Conservation (phyloP, 2,329 filamentous ascomycete genomes). For the Venturiaceae sp. region DNA sequence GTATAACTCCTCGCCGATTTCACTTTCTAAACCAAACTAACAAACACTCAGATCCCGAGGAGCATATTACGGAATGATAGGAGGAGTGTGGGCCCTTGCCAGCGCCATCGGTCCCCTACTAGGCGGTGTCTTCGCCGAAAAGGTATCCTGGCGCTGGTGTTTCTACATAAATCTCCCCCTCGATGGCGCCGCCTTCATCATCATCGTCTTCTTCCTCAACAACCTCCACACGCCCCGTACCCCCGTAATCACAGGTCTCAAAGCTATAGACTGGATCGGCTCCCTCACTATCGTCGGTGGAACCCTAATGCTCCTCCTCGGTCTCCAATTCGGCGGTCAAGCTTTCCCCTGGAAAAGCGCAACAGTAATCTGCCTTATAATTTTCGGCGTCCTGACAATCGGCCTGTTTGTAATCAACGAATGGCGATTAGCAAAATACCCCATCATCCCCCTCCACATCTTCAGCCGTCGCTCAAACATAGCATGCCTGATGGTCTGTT, state of each 20-base stretch:
- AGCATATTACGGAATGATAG: slow-evolving; percentile 55
- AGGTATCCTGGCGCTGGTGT: slow-evolving; percentile 57
- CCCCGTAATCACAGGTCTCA: slow-evolving; percentile 50
- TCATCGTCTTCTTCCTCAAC: slow-evolving; percentile 49
- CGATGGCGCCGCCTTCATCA: slow-evolving; percentile 47
- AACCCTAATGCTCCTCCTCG: slow-evolving; percentile 78
- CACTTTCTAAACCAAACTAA: background rate
- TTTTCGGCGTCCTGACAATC: slow-evolving; percentile 59
- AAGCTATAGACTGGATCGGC: slow-evolving; percentile 58
- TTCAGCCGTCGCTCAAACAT: slow-evolving; percentile 59
- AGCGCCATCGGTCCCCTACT: slow-evolving; percentile 56
- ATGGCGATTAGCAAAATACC: slow-evolving; percentile 62
- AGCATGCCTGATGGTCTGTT: slow-evolving; percentile 55
- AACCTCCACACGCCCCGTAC: slow-evolving; percentile 59
- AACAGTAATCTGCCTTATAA: slow-evolving; percentile 65
- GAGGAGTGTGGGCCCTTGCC: slow-evolving; percentile 58
- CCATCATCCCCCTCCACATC: slow-evolving; percentile 65
- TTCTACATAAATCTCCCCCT: slow-evolving; percentile 56
- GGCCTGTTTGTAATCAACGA: slow-evolving; percentile 64
- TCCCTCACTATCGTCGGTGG: slow-evolving; percentile 60
- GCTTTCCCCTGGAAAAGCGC: slow-evolving; percentile 65
- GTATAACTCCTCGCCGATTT: slow-evolving; percentile 17
- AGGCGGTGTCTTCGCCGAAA: slow-evolving; percentile 56
- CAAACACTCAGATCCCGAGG: slow-evolving; percentile 35
- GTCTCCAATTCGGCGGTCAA: slow-evolving; percentile 75